Evolutionary conservation across 495 filamentous ascomycete species (phyloP).

Genomic region (Penicillium paradoxum): DNA sequence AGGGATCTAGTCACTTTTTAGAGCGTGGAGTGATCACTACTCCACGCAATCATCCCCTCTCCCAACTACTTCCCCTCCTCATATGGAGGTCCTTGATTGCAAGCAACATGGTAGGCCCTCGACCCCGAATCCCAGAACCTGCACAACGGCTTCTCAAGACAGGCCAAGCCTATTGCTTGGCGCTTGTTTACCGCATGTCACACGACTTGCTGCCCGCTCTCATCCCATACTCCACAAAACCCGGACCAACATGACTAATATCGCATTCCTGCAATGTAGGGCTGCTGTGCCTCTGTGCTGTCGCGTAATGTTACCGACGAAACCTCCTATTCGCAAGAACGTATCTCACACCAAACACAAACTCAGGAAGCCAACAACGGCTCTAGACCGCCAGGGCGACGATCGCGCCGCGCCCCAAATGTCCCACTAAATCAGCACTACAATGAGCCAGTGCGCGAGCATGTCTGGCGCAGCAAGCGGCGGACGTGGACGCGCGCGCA

Average conservation of each 20-base stretch:
- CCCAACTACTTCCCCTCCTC: slow-evolving; percentile 10
- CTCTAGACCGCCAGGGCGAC: slow-evolving; percentile 10
- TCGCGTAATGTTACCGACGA: slow-evolving; percentile 31
- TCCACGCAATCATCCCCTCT: slow-evolving; percentile 1
- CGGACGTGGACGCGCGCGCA: slow-evolving; percentile 49
- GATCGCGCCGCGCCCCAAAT: slow-evolving; percentile 13
- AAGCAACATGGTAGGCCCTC: slow-evolving; percentile 28
- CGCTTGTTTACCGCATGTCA: background rate
- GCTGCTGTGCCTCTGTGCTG: slow-evolving; percentile 37
- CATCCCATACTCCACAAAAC: background rate
- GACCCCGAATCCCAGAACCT: background rate
- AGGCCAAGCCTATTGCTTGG: background rate
- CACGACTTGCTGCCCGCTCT: background rate
- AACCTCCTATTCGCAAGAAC: slow-evolving; percentile 11
- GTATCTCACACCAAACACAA: slow-evolving; percentile 14
- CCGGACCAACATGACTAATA: slow-evolving; percentile 2
- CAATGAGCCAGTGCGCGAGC: slow-evolving; percentile 46
- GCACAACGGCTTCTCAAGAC: background rate
- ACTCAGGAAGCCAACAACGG: slow-evolving; percentile 6
- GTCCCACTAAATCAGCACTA: slow-evolving; percentile 42
- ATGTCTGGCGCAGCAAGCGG: slow-evolving; percentile 48
- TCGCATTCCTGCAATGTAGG: slow-evolving; percentile 15
- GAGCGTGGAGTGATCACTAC: background rate
- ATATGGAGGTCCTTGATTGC: slow-evolving; percentile 13
- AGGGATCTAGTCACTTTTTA: background rate